A percentile compares a stretch with the other conserved stretches of the same genome.
These are phyloP conservation scores for Toxoplasma gondii DNA, from an alignment of 169 alveolate species.

Conservation along the genomic window DNA sequence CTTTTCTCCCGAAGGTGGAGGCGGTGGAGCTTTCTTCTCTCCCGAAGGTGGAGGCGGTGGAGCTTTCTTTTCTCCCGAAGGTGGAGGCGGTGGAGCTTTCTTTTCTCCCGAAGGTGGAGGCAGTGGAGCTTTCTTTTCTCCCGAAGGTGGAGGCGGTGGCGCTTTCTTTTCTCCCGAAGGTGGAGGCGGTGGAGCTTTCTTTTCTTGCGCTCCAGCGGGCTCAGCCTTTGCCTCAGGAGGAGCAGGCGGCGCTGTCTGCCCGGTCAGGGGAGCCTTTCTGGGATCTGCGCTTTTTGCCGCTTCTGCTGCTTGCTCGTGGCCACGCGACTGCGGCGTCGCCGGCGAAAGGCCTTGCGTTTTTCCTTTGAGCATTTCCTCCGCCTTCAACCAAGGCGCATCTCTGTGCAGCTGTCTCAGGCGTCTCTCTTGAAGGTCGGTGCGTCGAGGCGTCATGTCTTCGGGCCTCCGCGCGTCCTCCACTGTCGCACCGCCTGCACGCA, in stretches of 20 bases:
- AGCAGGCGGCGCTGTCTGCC: neutral
- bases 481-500: neutral
- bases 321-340: neutral
- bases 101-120: neutral
- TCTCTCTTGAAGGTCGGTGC: neutral
- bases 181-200: neutral
- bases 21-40: neutral
- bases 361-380: conserved; percentile 9
- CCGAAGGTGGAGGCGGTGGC: neutral
- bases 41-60: neutral
- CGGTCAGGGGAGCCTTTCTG: neutral
- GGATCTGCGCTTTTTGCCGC: neutral
- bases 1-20: neutral
- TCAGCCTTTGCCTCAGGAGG: neutral
- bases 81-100: neutral
- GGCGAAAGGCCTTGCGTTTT: neutral
- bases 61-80: neutral
- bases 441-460: conserved; percentile 42
- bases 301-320: neutral
- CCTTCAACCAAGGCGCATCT: conserved; percentile 57
- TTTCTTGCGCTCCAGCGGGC: neutral
- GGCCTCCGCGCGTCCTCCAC: neutral
- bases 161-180: neutral
- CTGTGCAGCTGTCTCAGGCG: neutral
- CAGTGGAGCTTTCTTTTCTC: neutral